Percentiles rank a stretch among this genome's conserved stretches.
phyloP scores from a whole-genome alignment of 176 grass and related monocot species.

The Alopecurus myosuroides region DNA sequence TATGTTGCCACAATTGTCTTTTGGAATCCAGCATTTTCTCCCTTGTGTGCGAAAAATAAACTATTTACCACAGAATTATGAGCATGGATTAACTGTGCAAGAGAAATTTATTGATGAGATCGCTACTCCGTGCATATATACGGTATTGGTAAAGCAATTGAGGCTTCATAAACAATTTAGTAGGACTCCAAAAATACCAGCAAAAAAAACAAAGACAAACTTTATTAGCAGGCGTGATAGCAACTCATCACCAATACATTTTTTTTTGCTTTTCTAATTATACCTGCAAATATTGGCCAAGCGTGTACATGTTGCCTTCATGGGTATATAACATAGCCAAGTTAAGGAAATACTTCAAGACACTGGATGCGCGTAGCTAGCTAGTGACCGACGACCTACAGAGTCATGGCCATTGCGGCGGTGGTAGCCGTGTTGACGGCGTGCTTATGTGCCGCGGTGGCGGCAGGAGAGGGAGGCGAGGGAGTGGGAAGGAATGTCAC shows the following conservation, averaged over 20 bases:
- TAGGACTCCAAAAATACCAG: background rate
- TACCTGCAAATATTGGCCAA: background rate
- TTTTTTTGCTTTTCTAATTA: background rate
- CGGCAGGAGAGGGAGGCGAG: background rate
- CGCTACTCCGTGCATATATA: background rate
- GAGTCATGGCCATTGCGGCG: background rate
- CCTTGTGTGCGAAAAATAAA: background rate
- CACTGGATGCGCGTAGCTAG: no score
- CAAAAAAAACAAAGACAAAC: background rate
- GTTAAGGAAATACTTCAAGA: background rate
- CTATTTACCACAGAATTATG: background rate
- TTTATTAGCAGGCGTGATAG: background rate
- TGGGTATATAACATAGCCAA: background rate
- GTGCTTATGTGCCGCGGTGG: background rate
- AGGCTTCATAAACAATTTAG: background rate
- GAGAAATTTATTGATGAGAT: background rate
- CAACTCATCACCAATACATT: background rate
- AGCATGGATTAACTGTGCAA: background rate
- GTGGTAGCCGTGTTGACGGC: background rate
- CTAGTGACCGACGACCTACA: background rate
- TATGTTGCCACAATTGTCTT: background rate
- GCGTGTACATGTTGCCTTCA: background rate
- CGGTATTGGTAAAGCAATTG: background rate
- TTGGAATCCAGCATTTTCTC: background rate
- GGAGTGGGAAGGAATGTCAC: slow-evolving; percentile 11